Evolutionary conservation across 108 stramenopile species (phyloP).

Genomic region (Nitzschia palea): DNA sequence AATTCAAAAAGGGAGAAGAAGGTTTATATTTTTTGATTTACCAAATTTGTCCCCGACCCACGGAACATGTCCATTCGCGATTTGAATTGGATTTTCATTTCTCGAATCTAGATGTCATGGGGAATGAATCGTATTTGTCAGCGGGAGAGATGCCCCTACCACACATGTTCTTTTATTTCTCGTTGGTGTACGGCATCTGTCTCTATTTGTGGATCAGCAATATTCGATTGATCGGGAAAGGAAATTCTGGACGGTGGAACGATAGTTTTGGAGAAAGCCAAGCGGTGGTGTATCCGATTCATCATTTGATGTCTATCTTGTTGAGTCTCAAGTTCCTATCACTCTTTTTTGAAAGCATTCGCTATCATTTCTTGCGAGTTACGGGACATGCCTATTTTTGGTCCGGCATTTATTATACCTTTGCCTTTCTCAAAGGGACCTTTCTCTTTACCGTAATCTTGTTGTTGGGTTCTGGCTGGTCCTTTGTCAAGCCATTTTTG

Average conservation of each 20-base stretch:
- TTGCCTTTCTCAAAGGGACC: slow-evolving; percentile 63
- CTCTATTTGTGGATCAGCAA: slow-evolving; percentile 69
- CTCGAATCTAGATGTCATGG: slow-evolving; percentile 79
- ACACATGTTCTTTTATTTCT: slow-evolving; percentile 80
- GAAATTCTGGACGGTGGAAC: slow-evolving; percentile 45
- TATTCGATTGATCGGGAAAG: slow-evolving; percentile 58
- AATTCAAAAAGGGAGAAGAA: slow-evolving; percentile 56
- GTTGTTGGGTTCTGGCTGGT: slow-evolving; percentile 96
- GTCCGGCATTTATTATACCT: slow-evolving; percentile 83
- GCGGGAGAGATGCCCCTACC: slow-evolving; percentile 93
- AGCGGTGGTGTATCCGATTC: slow-evolving; percentile 82
- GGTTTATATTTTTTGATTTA: slow-evolving; percentile 93
- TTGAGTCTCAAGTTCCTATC: slow-evolving; percentile 83
- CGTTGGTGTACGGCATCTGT: slow-evolving; percentile 64
- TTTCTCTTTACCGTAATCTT: slow-evolving; percentile 92
- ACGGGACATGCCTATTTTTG: slow-evolving; percentile 91
- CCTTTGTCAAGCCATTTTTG: slow-evolving; percentile 93
- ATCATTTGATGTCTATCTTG: slow-evolving; percentile 90
- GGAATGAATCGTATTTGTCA: slow-evolving; percentile 77
- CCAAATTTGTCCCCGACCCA: slow-evolving; percentile 65
- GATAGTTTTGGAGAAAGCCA: slow-evolving; percentile 14
- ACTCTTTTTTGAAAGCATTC: slow-evolving; percentile 83
- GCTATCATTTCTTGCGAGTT: slow-evolving; percentile 89
- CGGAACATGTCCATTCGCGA: slow-evolving; percentile 46
- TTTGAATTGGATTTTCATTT: slow-evolving; percentile 89